Conservation (phyloP, 345 rosid genomes). For the Cardiospermum halicacabum region DNA sequence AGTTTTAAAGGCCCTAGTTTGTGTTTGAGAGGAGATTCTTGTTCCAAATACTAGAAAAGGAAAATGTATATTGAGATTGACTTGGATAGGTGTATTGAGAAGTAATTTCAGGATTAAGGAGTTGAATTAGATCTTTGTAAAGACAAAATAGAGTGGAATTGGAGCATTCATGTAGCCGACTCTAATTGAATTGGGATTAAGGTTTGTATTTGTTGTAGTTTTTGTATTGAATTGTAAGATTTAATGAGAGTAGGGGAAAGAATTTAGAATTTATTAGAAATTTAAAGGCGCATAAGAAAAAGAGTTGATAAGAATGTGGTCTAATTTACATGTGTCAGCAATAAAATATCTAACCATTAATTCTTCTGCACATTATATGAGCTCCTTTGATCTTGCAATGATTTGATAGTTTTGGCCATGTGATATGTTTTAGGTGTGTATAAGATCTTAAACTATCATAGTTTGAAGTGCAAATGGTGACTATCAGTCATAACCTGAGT, state of each 20-base stretch:
- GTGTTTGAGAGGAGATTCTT: too few species aligned
- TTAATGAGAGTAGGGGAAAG: too few species aligned
- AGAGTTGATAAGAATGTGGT: neutral
- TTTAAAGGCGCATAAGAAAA: neutral
- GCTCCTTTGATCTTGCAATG: neutral
- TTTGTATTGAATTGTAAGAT: neutral
- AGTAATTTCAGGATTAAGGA: too few species aligned
- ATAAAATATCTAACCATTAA: neutral
- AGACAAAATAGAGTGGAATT: too few species aligned
- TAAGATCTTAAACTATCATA: neutral
- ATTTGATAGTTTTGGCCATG: neutral
- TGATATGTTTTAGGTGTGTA: neutral
- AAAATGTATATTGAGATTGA: too few species aligned
- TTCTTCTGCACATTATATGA: neutral
- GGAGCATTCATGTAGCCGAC: neutral
- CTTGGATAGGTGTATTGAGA: too few species aligned
- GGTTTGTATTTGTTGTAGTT: neutral
- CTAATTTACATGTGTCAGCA: neutral
- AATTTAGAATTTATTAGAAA: neutral
- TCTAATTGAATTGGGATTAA: neutral
- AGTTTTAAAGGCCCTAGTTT: too few species aligned
- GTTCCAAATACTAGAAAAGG: too few species aligned
- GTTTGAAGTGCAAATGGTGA: neutral
- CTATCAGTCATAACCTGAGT: slow-evolving; percentile 1
- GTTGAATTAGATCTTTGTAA: too few species aligned